These are phyloP conservation scores for Thalassiosira mediterranea DNA, from an alignment of 352 stramenopile genomes.

Conservation along the genomic window DNA sequence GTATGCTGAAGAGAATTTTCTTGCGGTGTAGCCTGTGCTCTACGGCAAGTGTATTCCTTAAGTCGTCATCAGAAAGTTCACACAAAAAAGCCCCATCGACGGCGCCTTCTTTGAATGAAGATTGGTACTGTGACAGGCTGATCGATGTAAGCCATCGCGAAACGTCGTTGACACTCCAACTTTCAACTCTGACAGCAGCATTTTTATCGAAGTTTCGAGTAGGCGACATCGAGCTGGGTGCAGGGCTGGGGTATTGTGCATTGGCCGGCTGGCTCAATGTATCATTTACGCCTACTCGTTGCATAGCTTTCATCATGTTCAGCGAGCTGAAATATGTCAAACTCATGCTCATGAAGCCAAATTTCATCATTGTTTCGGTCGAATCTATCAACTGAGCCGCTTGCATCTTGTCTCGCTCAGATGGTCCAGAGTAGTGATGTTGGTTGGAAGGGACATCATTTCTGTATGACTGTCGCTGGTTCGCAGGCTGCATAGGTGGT, in stretches of 20 bases:
- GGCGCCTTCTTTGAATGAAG: conserved; percentile 83
- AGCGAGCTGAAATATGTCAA: conserved; percentile 97
- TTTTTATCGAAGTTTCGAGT: conserved; percentile 19
- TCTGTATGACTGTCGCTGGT: not conserved
- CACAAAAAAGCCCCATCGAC: conserved; percentile 87
- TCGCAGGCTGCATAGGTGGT: not conserved
- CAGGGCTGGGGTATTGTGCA: conserved; percentile 17
- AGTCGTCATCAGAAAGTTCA: conserved; percentile 89
- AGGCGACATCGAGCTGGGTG: conserved; percentile 3
- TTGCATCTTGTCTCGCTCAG: conserved; percentile 85
- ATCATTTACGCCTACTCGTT: conserved; percentile 91
- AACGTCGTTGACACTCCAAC: conserved; percentile 86
- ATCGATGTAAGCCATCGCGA: conserved; percentile 83
- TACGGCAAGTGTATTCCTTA: conserved; percentile 93
- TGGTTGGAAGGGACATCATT: conserved; percentile 14
- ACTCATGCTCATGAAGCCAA: conserved; percentile 97
- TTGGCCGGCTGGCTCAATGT: conserved; percentile 76
- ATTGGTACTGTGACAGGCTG: conserved; percentile 83
- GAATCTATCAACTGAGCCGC: conserved; percentile 94
- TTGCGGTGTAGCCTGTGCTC: conserved; percentile 94
- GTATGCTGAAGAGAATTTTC: conserved; percentile 88
- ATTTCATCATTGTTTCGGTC: conserved; percentile 98
- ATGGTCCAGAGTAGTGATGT: conserved; percentile 56
- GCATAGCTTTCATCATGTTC: conserved; percentile 97
- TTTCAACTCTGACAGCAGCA: conserved; percentile 61